Evolutionary conservation across 2,329 filamentous ascomycete genomes (phyloP).

Genomic region (Penicillium sp.): DNA sequence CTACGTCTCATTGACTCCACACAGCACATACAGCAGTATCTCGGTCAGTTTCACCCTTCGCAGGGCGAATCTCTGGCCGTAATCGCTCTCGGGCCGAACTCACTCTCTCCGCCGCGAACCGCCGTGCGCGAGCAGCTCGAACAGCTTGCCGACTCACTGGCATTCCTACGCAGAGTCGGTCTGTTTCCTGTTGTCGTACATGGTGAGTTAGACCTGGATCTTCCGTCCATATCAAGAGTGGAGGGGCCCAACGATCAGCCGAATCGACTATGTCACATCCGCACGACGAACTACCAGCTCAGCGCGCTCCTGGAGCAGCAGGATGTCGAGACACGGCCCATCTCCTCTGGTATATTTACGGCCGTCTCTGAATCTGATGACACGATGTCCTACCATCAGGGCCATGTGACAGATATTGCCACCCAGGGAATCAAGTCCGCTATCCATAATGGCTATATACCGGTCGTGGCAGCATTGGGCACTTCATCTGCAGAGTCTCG

Average conservation of each 20-base stretch:
- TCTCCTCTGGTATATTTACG: background rate
- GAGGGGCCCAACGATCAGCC: background rate
- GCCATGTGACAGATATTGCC: background rate
- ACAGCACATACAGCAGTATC: background rate
- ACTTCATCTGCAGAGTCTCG: background rate
- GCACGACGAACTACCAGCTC: constrained; percentile 1
- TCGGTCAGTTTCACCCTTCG: background rate
- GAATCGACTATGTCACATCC: background rate
- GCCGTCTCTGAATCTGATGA: background rate
- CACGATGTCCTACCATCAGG: background rate
- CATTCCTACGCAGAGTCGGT: background rate
- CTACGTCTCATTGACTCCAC: background rate
- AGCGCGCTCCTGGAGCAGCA: constrained; percentile 1
- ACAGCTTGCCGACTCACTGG: background rate
- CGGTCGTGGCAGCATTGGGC: background rate
- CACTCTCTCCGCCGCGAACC: background rate
- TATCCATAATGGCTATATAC: background rate
- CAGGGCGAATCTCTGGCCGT: background rate
- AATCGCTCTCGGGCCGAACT: background rate
- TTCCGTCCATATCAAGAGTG: background rate
- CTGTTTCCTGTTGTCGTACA: background rate
- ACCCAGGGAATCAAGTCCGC: background rate
- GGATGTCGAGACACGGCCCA: constrained; percentile 1
- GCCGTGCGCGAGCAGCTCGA: background rate
- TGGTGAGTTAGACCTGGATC: background rate